phyloP scores from a whole-genome alignment of 345 rosid species.

The Brassica napus region Da-Ae NC_063450.1:48135501-48136000 shows the following conservation, averaged over 20 bases:
- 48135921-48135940: not conserved
- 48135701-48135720: not conserved
- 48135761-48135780: not conserved
- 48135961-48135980: not conserved
- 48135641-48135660: conserved; percentile 32
- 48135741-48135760: not conserved
- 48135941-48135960: conserved; percentile 5
- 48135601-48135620: conserved; percentile 81
- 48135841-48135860: conserved; percentile 72
- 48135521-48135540: not conserved
- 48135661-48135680: not conserved
- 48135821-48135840: conserved; percentile 96
- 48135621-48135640: conserved; percentile 76
- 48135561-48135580: conserved; percentile 84
- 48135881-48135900: conserved; percentile 41
- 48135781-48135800: conserved; percentile 44
- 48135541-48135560: conserved; percentile 41
- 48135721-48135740: conserved; percentile 11
- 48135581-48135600: conserved; percentile 84
- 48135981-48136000: not conserved
- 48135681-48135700: conserved; percentile 2
- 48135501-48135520: not conserved
- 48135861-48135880: conserved; percentile 89
- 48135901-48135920: conserved; percentile 23
- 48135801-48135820: conserved; percentile 73